Evolutionary conservation across 306 rosid genomes (phyloP).

Genomic region (Neltuma alba): DNA sequence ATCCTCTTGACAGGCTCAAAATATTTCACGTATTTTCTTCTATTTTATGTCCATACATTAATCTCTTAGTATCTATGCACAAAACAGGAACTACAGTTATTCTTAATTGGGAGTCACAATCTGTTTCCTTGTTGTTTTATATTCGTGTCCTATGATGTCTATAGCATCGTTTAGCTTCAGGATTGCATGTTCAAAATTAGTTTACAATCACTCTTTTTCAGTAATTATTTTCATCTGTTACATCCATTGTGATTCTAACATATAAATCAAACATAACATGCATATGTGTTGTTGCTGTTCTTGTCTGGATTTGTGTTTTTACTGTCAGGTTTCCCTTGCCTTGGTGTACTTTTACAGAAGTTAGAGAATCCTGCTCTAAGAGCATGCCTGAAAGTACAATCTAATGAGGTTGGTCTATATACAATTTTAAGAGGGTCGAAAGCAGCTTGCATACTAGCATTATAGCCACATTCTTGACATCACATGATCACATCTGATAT

Average conservation of each 20-base stretch:
- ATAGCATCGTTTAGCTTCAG: conserved; percentile 23
- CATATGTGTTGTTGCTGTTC: conserved; percentile 8
- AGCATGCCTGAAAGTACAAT: conserved; percentile 75
- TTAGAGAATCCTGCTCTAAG: conserved; percentile 94
- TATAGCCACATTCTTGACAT: not conserved
- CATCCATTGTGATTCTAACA: conserved; percentile 25
- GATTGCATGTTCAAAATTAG: conserved; percentile 10
- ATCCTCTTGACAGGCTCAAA: conserved; percentile 18
- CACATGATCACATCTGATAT: conserved; percentile 1
- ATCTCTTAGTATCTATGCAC: not conserved
- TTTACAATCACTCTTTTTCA: conserved; percentile 4
- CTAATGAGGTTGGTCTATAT: conserved; percentile 73
- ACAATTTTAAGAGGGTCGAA: conserved; percentile 20
- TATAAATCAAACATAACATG: conserved; percentile 27
- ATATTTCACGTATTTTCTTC: not conserved
- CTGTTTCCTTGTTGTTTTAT: conserved; percentile 6
- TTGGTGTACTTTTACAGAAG: conserved; percentile 94
- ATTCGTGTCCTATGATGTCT: conserved; percentile 9
- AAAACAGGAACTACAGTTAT: not conserved
- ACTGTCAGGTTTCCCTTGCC: conserved; percentile 87
- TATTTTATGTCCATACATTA: conserved; percentile 16
- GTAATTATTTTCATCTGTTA: conserved; percentile 13
- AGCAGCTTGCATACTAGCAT: not conserved
- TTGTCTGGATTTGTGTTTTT: conserved; percentile 29
- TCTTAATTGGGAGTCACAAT: conserved; percentile 12